These are phyloP conservation scores for Staphylotrichum longicolle DNA, from an alignment of 495 filamentous ascomycete species.

Conservation along the genomic window DNA sequence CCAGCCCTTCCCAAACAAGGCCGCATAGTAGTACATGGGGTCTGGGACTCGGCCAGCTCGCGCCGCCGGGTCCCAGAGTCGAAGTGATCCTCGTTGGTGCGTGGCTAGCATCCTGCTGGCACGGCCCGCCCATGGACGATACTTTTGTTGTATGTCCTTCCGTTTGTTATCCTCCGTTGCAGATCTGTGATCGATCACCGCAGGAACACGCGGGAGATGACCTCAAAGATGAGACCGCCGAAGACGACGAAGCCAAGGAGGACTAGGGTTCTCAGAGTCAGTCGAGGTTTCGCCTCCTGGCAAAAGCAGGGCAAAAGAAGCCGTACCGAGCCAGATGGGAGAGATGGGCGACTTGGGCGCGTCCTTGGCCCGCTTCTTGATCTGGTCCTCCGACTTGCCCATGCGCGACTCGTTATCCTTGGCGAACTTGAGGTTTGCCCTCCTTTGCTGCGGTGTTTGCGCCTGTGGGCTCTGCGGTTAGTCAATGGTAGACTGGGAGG, in stretches of 20 bases:
- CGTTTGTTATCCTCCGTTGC: neutral
- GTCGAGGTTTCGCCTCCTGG: neutral
- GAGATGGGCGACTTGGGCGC: slow-evolving; percentile 73
- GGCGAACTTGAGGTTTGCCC: slow-evolving; percentile 80
- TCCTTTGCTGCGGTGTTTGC: slow-evolving; percentile 92
- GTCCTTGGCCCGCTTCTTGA: slow-evolving; percentile 65
- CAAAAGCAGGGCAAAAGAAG: neutral
- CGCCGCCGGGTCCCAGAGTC: too few species aligned
- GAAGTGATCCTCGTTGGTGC: too few species aligned
- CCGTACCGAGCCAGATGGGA: slow-evolving; percentile 78
- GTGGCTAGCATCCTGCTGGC: too few species aligned
- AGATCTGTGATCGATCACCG: slow-evolving; percentile 22
- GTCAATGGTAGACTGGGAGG: neutral
- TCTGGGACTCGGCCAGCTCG: neutral
- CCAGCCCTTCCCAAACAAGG: neutral
- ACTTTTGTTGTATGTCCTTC: neutral
- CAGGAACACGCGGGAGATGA: slow-evolving; percentile 73
- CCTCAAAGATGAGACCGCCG: slow-evolving; percentile 80
- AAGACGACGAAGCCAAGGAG: slow-evolving; percentile 79
- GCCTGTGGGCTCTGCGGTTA: slow-evolving; percentile 52
- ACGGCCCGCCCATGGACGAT: neutral
- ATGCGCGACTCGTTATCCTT: slow-evolving; percentile 75
- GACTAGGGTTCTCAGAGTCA: slow-evolving; percentile 47
- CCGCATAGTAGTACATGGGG: slow-evolving; percentile 7
- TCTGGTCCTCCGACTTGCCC: slow-evolving; percentile 70